A percentile compares a stretch with the other conserved stretches of the same genome.
phyloP scores from a whole-genome alignment of 441 rosid genomes.

The Populus trichocarpa region DNA sequence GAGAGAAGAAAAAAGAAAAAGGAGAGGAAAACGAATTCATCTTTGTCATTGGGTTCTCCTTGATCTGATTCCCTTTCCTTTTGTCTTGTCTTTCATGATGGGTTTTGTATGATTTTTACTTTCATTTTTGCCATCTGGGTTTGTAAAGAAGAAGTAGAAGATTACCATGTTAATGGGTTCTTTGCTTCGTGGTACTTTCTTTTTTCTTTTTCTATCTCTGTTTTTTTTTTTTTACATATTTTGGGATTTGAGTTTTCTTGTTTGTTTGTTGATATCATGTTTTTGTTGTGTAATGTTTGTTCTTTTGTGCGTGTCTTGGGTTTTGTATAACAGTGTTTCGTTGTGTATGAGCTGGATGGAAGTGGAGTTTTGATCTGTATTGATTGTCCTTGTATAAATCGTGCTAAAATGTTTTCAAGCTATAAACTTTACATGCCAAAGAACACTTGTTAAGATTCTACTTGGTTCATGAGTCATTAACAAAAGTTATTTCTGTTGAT shows the following conservation, averaged over 20 bases:
- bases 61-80: neutral
- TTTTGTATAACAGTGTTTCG: neutral
- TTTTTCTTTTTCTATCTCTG: neutral
- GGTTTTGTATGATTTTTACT: neutral
- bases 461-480: neutral
- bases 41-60: slow-evolving; percentile 9
- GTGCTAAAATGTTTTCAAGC: neutral
- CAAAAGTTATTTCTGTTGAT: neutral
- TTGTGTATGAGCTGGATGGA: slow-evolving; percentile 1
- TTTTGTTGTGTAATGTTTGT: neutral
- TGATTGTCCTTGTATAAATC: neutral
- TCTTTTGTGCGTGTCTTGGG: neutral
- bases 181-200: slow-evolving; percentile 10
- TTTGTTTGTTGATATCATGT: neutral
- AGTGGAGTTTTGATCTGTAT: slow-evolving; percentile 13
- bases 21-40: neutral
- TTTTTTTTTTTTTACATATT: neutral
- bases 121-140: slow-evolving; percentile 1
- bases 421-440: neutral
- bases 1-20: slow-evolving; percentile 19
- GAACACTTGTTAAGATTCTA: neutral
- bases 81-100: neutral
- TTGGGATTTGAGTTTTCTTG: slow-evolving; percentile 16
- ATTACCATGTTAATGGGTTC: neutral
- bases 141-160: slow-evolving; percentile 9